phyloP scores from a whole-genome alignment of 2,329 filamentous ascomycete species.

The Tolypocladium tundrense region DNA sequence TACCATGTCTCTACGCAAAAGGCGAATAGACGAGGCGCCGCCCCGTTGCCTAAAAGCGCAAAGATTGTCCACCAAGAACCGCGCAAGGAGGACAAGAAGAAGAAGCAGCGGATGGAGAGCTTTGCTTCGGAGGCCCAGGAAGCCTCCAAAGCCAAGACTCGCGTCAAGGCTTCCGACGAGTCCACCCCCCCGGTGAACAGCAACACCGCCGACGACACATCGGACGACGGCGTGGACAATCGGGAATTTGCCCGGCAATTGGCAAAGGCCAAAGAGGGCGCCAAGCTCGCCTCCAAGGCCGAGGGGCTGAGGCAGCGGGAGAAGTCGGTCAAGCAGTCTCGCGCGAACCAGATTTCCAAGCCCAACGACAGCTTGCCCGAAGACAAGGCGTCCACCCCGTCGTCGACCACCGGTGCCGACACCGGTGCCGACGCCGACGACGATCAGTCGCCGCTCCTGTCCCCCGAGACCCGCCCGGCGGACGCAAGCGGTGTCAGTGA shows the following conservation, averaged over 20 bases:
- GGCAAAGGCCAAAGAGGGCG: slow-evolving; percentile 59
- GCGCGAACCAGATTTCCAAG: slow-evolving; percentile 40
- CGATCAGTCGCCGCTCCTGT: slow-evolving; percentile 61
- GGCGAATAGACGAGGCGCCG: slow-evolving; percentile 18
- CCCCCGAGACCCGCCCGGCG: slow-evolving; percentile 49
- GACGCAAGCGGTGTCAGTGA: slow-evolving; percentile 67
- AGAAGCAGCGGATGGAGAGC: slow-evolving; percentile 35
- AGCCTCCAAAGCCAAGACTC: slow-evolving; percentile 27
- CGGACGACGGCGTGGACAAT: slow-evolving; percentile 55
- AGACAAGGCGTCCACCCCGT: slow-evolving; percentile 41
- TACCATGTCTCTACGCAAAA: slow-evolving; percentile 26
- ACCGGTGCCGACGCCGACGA: slow-evolving; percentile 71
- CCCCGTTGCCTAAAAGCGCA: slow-evolving; percentile 15
- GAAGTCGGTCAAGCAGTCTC: slow-evolving; percentile 61
- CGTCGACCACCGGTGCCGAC: slow-evolving; percentile 63
- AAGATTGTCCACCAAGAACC: slow-evolving; percentile 20
- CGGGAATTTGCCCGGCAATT: slow-evolving; percentile 70
- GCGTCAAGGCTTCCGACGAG: slow-evolving; percentile 15
- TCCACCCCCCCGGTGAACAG: slow-evolving; percentile 12
- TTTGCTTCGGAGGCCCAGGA: slow-evolving; percentile 26
- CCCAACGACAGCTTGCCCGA: slow-evolving; percentile 19
- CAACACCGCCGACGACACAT: slow-evolving; percentile 24
- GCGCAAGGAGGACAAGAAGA: slow-evolving; percentile 31
- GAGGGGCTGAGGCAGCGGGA: slow-evolving; percentile 52
- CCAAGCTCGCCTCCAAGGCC: slow-evolving; percentile 43